phyloP scores from a whole-genome alignment of 2,329 filamentous ascomycete species.

The Byssothecium circinans region DNA sequence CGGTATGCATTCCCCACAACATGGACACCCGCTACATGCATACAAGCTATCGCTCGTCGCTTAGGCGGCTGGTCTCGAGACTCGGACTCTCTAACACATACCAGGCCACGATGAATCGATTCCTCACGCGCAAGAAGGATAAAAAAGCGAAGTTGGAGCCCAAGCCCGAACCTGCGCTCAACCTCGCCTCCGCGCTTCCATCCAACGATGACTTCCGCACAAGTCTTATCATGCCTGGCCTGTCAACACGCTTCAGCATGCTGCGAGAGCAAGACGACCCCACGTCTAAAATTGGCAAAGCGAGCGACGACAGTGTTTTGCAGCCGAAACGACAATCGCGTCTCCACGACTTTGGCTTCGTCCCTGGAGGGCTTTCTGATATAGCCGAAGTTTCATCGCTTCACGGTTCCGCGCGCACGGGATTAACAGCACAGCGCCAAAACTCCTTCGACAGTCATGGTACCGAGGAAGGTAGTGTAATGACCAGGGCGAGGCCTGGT shows the following conservation, averaged over 20 bases:
- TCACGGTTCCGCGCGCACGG: conserved; percentile 53
- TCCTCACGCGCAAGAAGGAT: conserved; percentile 63
- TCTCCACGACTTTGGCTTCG: conserved; percentile 70
- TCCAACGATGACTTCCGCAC: conserved; percentile 89
- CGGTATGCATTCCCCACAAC: conserved; percentile 19
- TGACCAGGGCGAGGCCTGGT: conserved; percentile 77
- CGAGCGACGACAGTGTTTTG: conserved; percentile 91
- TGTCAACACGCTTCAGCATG: conserved; percentile 97
- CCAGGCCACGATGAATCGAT: conserved; percentile 68
- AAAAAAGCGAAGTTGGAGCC: conserved; percentile 57
- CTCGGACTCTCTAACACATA: conserved; percentile 20
- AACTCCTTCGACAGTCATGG: conserved; percentile 65
- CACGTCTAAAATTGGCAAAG: conserved; percentile 84
- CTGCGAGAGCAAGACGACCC: conserved; percentile 92
- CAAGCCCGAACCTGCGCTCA: conserved; percentile 65
- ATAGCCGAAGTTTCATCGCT: conserved; percentile 91
- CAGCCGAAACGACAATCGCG: conserved; percentile 80
- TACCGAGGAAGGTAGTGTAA: conserved; percentile 77
- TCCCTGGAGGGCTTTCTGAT: conserved; percentile 66
- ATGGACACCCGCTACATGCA: conserved; percentile 9
- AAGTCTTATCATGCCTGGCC: conserved; percentile 90
- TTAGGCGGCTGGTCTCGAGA: conserved; percentile 6
- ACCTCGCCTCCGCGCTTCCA: conserved; percentile 74
- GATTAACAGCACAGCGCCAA: conserved; percentile 62
- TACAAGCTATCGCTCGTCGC: conserved; percentile 12